Percentiles rank a stretch among this genome's conserved stretches.
Evolutionary conservation across 768 basidiomycete species (phyloP).

Genomic region (Scleroderma bovista): DNA sequence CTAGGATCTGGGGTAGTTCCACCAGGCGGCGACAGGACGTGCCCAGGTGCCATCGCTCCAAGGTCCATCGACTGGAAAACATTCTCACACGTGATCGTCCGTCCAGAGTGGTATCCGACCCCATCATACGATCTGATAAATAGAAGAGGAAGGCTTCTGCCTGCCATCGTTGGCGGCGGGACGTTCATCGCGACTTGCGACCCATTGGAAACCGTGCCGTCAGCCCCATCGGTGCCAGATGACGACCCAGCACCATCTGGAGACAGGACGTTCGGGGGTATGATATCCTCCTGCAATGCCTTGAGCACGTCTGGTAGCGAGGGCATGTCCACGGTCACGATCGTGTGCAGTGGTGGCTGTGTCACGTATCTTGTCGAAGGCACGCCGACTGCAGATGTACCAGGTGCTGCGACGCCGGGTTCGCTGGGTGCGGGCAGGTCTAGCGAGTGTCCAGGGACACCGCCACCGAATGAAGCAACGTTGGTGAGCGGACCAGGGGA

Average conservation of each 20-base stretch:
- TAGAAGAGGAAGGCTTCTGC: slow-evolving; percentile 68
- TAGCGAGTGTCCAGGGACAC: slow-evolving; percentile 34
- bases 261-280: slow-evolving; percentile 34
- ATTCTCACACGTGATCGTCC: slow-evolving; percentile 79
- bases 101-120: slow-evolving; percentile 86
- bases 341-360: slow-evolving; percentile 59
- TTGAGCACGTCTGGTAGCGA: slow-evolving; percentile 68
- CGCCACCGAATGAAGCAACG: slow-evolving; percentile 54
- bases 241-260: slow-evolving; percentile 32
- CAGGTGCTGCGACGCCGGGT: slow-evolving; percentile 11
- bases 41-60: slow-evolving; percentile 39
- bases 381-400: slow-evolving; percentile 14
- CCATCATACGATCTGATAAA: slow-evolving; percentile 81
- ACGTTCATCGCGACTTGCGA: slow-evolving; percentile 24
- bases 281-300: slow-evolving; percentile 67
- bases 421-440: slow-evolving; percentile 24
- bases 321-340: slow-evolving; percentile 85
- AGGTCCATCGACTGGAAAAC: slow-evolving; percentile 69
- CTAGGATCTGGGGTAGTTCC: slow-evolving; percentile 48
- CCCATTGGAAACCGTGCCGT: slow-evolving; percentile 19
- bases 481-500: slow-evolving; percentile 63
- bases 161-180: slow-evolving; percentile 47
- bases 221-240: slow-evolving; percentile 20
- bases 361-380: slow-evolving; percentile 47
- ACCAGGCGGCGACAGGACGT: slow-evolving; percentile 40